Percentiles rank a stretch among this genome's conserved stretches.
Conservation (phyloP, 108 stramenopile genomes). For the Fistulifera pelliculosa region DNA sequence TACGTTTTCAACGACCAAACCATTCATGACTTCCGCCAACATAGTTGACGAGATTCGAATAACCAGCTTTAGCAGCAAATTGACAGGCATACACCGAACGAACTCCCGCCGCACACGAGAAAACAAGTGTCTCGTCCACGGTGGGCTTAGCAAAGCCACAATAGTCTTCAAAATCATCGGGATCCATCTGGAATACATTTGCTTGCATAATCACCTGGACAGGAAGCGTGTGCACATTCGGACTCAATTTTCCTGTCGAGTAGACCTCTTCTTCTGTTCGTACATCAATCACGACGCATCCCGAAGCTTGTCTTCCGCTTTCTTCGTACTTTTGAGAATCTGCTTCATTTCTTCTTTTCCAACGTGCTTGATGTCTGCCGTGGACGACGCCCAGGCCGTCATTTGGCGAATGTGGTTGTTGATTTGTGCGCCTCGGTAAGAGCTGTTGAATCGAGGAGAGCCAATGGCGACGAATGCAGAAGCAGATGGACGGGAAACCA, state of each 20-base stretch:
- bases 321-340: slow-evolving; percentile 60
- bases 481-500: too few species aligned
- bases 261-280: slow-evolving; percentile 43
- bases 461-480: too few species aligned
- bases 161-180: slow-evolving; percentile 63
- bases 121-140: slow-evolving; percentile 62
- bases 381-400: background rate
- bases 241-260: slow-evolving; percentile 52
- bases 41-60: slow-evolving; percentile 67
- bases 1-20: slow-evolving; percentile 22
- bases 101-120: slow-evolving; percentile 67
- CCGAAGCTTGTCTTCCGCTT: slow-evolving; percentile 50
- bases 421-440: background rate
- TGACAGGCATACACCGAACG: slow-evolving; percentile 48
- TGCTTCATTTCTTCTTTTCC: slow-evolving; percentile 43
- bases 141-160: slow-evolving; percentile 64
- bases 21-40: slow-evolving; percentile 62
- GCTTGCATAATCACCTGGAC: slow-evolving; percentile 36
- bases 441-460: too few species aligned
- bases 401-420: background rate
- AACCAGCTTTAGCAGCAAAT: slow-evolving; percentile 49
- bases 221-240: slow-evolving; percentile 48
- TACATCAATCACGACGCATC: slow-evolving; percentile 67
- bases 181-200: slow-evolving; percentile 52
- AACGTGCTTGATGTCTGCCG: slow-evolving; percentile 14